These are phyloP conservation scores for Quercus glauca DNA, from an alignment of 306 rosid species.

Conservation along the genomic window DNA sequence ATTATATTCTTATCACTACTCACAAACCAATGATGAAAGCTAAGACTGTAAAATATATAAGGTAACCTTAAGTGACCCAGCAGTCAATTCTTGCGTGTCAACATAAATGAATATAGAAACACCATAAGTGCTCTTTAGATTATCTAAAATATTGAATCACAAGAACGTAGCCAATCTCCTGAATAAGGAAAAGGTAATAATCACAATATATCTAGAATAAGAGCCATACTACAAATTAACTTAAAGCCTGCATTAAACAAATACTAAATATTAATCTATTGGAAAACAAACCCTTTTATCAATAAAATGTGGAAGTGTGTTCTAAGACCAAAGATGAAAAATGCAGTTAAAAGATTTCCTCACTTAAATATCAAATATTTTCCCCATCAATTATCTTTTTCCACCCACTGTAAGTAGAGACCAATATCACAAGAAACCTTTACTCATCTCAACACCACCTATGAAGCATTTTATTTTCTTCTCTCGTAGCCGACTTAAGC, in stretches of 20 bases:
- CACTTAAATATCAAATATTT: background rate
- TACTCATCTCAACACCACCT: background rate
- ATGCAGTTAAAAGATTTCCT: background rate
- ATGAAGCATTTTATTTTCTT: background rate
- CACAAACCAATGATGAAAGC: slow-evolving; percentile 52
- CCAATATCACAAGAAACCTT: background rate
- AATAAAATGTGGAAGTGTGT: background rate
- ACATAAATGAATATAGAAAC: background rate
- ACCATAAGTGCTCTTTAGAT: background rate
- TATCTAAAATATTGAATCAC: background rate
- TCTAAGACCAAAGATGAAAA: background rate
- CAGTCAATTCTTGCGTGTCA: background rate
- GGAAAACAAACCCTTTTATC: background rate
- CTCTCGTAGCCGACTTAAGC: background rate
- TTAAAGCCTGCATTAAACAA: background rate
- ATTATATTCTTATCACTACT: too few relatives aligned
- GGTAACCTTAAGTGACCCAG: slow-evolving; percentile 14
- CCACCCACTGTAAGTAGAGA: background rate
- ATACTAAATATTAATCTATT: background rate
- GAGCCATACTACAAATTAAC: background rate
- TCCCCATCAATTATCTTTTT: background rate
- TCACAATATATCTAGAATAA: background rate
- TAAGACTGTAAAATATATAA: slow-evolving; percentile 44
- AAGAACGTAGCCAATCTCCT: background rate
- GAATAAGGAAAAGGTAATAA: background rate